A percentile compares a stretch with the other conserved stretches of the same genome.
phyloP scores from a whole-genome alignment of 192 early-diverging fungal genomes.

The Umbelopsis sp. region DNA sequence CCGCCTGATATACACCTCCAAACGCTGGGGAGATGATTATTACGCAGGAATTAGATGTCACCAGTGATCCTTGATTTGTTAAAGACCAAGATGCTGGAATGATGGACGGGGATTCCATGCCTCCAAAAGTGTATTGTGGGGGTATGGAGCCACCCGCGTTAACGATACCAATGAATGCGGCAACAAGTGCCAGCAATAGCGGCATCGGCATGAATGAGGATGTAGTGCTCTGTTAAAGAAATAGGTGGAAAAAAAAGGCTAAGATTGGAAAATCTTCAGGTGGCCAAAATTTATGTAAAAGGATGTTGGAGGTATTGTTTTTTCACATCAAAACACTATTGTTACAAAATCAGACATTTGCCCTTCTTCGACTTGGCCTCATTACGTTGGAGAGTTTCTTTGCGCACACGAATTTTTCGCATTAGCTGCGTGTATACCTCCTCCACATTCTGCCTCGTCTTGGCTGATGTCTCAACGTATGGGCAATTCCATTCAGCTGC shows the following conservation, averaged over 20 bases:
- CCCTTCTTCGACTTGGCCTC: slow-evolving; percentile 38
- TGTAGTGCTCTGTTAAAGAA: background rate
- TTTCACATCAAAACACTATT: slow-evolving; percentile 15
- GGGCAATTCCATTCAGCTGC: slow-evolving; percentile 71
- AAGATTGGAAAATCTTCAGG: background rate
- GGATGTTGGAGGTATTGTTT: background rate
- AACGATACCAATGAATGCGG: background rate
- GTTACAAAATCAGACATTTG: slow-evolving; percentile 39
- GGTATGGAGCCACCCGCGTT: background rate
- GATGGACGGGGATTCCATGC: background rate
- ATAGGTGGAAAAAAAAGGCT: background rate
- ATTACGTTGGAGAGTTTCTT: slow-evolving; percentile 37
- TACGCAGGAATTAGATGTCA: background rate
- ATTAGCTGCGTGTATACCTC: slow-evolving; percentile 74
- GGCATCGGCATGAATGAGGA: slow-evolving; percentile 1
- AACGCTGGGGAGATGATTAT: background rate
- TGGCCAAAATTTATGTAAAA: slow-evolving; percentile 10
- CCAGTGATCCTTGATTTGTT: background rate
- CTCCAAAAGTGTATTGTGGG: background rate
- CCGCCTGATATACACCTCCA: slow-evolving; percentile 6
- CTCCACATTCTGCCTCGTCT: slow-evolving; percentile 80
- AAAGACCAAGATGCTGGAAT: slow-evolving; percentile 7
- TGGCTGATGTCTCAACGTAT: slow-evolving; percentile 75
- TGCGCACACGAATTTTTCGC: slow-evolving; percentile 73
- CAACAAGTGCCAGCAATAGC: slow-evolving; percentile 7